Percentiles rank a stretch among this genome's conserved stretches.
These are phyloP conservation scores for Pittosporum tobira DNA, from an alignment of 129 eudicot genomes.

Conservation along the genomic window DNA sequence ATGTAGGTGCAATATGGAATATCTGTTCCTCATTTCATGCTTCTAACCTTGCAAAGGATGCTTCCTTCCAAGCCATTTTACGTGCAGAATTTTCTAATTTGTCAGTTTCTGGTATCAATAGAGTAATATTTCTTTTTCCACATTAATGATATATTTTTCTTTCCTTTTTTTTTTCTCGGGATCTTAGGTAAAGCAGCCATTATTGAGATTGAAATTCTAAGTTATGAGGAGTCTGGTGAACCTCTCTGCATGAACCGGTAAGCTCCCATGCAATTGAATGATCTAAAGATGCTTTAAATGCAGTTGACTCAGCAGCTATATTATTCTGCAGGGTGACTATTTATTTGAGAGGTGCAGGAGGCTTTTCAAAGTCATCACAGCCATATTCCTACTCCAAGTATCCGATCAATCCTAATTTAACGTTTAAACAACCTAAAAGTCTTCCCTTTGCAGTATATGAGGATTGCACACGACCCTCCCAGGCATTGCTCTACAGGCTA, in stretches of 20 bases:
- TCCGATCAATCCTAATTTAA: constrained; percentile 26
- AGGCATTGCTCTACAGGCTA: constrained; percentile 93
- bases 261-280: constrained; percentile 9
- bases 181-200: constrained; percentile 93
- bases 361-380: constrained; percentile 75
- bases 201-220: constrained; percentile 61
- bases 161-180: neutral
- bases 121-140: too few species aligned
- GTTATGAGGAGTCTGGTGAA: constrained; percentile 65
- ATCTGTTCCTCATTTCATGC: neutral
- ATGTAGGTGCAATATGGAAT: neutral
- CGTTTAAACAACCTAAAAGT: constrained; percentile 51
- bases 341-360: constrained; percentile 87
- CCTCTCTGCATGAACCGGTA: constrained; percentile 81
- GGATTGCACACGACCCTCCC: constrained; percentile 78
- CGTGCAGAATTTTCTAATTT: too few species aligned
- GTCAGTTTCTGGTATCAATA: too few species aligned
- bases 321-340: constrained; percentile 38
- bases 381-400: constrained; percentile 64
- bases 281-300: constrained; percentile 7
- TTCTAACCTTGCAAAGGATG: neutral
- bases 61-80: neutral
- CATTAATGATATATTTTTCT: neutral
- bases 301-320: constrained; percentile 17
- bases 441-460: constrained; percentile 64